Evolutionary conservation across 192 early-diverging fungal genomes (phyloP).

Genomic region (Rhizophlyctis rosea): DNA sequence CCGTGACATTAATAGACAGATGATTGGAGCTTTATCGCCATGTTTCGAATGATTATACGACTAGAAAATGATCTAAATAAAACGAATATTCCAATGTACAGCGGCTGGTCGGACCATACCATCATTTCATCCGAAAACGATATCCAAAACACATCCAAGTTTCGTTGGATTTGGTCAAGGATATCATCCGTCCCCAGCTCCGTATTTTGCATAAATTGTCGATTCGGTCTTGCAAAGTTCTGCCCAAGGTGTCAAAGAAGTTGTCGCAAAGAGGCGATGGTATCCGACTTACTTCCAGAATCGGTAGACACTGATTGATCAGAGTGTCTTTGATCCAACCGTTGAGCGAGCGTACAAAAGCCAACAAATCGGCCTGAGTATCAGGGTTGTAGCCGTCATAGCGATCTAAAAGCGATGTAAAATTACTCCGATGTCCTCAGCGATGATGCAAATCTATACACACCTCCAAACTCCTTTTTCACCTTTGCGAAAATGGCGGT

Average conservation of each 20-base stretch:
- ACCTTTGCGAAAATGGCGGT: constrained; percentile 32
- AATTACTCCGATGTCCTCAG: neutral
- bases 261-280: neutral
- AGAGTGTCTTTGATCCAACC: constrained; percentile 41
- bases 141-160: constrained; percentile 42
- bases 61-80: too few species aligned
- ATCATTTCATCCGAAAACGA: constrained; percentile 36
- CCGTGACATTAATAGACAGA: constrained; percentile 22
- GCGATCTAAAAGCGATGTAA: constrained; percentile 2
- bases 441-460: neutral
- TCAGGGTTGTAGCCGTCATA: constrained; percentile 4
- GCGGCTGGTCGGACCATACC: constrained; percentile 9
- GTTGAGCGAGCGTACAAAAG: constrained; percentile 28
- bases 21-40: too few species aligned
- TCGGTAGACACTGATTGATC: constrained; percentile 31
- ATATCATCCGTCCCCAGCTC: constrained; percentile 36
- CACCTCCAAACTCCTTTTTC: constrained; percentile 36
- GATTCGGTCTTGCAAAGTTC: constrained; percentile 16
- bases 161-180: constrained; percentile 36
- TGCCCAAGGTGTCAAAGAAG: neutral
- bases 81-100: neutral
- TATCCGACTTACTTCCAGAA: constrained; percentile 15
- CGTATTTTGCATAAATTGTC: constrained; percentile 24
- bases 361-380: constrained; percentile 4
- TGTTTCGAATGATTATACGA: too few species aligned